Evolutionary conservation across 768 basidiomycete species (phyloP), one percentile per base, ranked within the genome.

Genomic region (Chiua virens): DNA sequence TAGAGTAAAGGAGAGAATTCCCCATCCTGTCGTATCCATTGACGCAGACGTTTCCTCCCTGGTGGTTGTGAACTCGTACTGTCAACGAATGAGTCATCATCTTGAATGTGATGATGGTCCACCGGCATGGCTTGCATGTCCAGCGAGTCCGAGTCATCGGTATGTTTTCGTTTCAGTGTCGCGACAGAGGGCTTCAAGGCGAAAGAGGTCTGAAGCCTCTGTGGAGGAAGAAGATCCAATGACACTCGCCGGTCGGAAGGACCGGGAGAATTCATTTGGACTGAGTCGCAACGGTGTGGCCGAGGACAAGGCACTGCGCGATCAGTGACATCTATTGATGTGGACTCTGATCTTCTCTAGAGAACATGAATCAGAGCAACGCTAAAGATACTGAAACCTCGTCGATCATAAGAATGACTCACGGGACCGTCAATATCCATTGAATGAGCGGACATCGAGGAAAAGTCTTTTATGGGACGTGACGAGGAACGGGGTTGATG

Each of bases 1-100:
- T 55, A 20, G 35, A 65, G 56, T 41, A 67, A 62, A 27, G 65
- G 62, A 11, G 65, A 37, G 11, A 67, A 64, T 39, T 56, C 53
- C n/a, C 47, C 14, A 30, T 50, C 59, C 27, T 36, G 48, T 35
- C 25, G 53, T 8, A 7, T 27, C 39, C 30, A 27, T 41, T 50
- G 23, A 21, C 58, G 54, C 15, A 43, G 54, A 21, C 64, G 52
- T 28, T 20, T 30, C 41, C 50, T 53, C 30, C 47, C 43, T 10
- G 15, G 5, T 13, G 41, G 20, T 7, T 9, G 41, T 8, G 50
- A 17, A 22, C 23, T 18, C 8, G 18, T 21, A 35, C 32, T 4
- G 5, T 47, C 49, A 15, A 41, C 6, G 37, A 9, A 42, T 22
- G 42, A 9, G 25, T 23, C 25, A 6, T 38, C 39, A 28, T 46